Base-by-base conservation (phyloP, 306 rosid species). In the Boehmeria nivea region DNA sequence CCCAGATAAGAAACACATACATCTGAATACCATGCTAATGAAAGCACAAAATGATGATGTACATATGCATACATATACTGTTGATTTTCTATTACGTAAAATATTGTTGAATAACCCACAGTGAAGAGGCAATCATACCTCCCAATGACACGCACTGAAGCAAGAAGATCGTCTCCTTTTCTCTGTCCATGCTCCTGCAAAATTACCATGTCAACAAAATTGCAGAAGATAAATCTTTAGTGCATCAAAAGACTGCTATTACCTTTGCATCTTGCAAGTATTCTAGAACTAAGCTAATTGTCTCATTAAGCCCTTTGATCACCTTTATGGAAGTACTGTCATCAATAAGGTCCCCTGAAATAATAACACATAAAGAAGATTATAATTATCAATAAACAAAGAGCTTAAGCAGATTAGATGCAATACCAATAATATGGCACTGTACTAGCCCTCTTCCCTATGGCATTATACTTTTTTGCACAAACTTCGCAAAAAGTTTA, bases 221-320 rank as follows among this genome's bases (percentile, higher is more conserved):
- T 6, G 36, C 36, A 42, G 10, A 21, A 55, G 6, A 39, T 49
- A 60, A 43, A 50, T 26, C 33, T 65, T 47, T 23, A 70, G 54
- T 28, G 26, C 60, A 37, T 67, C 55, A 56, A 71, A 31, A 55
- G 37, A 65, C 34, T 39, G 61, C 23, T 42, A 36, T 73, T 68
- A 91, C 98, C 83, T 80, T 87, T 22, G 95, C 96, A 68, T 91
- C 98, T 80, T 72, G 87, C 60, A 91, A 77, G 72, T 82, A 91
- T 64, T 91, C 95, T 50, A 91, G 74, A 73, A 87, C 86, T 26
- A 82, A 76, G 51, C 51, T 72, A 70, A 74, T 57, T 25, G 98
- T 91, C 83, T 87, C 95, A 71, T 87, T 78, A 52, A 91, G 94
- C 54, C 85, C 95, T 26, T 36, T 62, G 61, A 87, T 78, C 78